phyloP scores from a whole-genome alignment of 345 rosid genomes.

The Garcia nutans region DNA sequence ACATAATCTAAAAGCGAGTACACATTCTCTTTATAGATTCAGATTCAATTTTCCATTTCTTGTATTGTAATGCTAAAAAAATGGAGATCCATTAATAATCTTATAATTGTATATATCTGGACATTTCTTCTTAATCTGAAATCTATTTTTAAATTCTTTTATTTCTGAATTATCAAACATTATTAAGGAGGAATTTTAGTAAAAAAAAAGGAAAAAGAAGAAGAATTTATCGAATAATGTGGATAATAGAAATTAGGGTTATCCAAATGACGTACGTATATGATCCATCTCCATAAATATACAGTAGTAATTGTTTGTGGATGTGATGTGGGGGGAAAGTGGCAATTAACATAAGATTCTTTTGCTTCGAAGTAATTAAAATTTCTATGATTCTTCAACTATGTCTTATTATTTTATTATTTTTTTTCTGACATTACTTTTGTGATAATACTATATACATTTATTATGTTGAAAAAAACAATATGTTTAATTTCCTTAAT shows the following conservation, averaged over 20 bases:
- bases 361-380: conserved; percentile 8
- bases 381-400: conserved; percentile 11
- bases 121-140: too few species aligned
- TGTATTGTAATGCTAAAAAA: too few species aligned
- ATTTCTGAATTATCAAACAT: not conserved
- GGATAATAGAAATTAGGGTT: not conserved
- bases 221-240: not conserved
- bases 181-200: not conserved
- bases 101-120: too few species aligned
- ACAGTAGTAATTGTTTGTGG: not conserved
- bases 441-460: too few species aligned
- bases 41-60: too few species aligned
- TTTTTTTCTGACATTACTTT: not conserved
- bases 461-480: too few species aligned
- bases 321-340: not conserved
- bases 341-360: conserved; percentile 7
- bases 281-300: not conserved
- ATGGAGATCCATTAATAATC: too few species aligned
- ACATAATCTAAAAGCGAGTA: too few species aligned
- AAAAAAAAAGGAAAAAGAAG: not conserved
- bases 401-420: not conserved
- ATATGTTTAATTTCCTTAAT: too few species aligned
- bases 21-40: too few species aligned
- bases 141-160: not conserved
- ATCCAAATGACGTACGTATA: not conserved